Base-by-base conservation (phyloP, 345 rosid species). In the Cardamine chenopodiifolia region DNA sequence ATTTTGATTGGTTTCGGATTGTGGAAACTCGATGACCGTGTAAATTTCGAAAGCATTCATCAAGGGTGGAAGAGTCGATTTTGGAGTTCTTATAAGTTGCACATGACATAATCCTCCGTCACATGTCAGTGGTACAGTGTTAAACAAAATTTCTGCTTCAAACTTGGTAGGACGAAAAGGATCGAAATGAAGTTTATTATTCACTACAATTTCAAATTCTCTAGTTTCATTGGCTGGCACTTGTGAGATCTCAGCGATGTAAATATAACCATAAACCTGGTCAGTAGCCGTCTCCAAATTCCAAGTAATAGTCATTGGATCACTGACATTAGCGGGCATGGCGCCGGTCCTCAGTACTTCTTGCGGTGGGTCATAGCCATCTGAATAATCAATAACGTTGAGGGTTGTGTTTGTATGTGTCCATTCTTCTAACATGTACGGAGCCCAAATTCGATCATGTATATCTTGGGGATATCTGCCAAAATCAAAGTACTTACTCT, bases 371-470 rank as follows among this genome's bases (percentile, higher is more conserved):
- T 37, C 50, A 47, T 18, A 80, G 39, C 34, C 59, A 7, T 3
- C 5, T 11, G 25, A 1, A 25, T 68, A 25, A 18, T 71, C 60
- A 17, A 2, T 39, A 11, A 71, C 52, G 20, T 61, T 25, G 11
- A 48, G 20, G 28, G 52, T 63, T 53, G 85, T 68, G 18, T 25
- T 66, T 58, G 35, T 18, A 1, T 28, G 59, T 0, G 37, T 42
- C 71, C 76, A 79, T 4, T 35, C 6, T 0, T 0, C 0, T 15
- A 0, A 19, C 4, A 7, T 32, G 17, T 2, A 14, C 1, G 86
- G 82, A 17, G 0, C 0, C 84, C 88, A 85, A n/a, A 58, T 5
- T 15, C 86, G 77, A 29, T 84, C 87, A 39, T 28, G 63, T 0
- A 68, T 42, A 35, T 84, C 85, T 44, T 80, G 45, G 14, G 76